phyloP scores from a whole-genome alignment of 305 asterid genomes.

The Plantago rigida region DNA sequence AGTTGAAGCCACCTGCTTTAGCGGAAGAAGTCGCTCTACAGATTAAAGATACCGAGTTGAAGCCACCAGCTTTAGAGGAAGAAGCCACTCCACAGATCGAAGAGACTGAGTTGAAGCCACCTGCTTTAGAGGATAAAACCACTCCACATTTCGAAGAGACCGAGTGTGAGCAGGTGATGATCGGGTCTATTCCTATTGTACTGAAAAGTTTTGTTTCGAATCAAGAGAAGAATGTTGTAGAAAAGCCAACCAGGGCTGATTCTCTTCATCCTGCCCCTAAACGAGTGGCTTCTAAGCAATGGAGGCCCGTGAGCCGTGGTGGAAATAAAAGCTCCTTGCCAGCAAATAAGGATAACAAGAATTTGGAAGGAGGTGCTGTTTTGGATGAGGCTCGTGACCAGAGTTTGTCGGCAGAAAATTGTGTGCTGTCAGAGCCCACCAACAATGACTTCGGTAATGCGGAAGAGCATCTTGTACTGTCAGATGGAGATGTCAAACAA shows the following conservation, averaged over 20 bases:
- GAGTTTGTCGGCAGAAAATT: constrained; percentile 29
- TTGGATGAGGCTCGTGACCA: constrained; percentile 32
- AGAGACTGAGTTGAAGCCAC: too few relatives aligned
- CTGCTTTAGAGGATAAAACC: background rate
- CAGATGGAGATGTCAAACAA: constrained; percentile 31
- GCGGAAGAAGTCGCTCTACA: constrained; percentile 29
- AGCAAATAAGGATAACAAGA: constrained; percentile 28
- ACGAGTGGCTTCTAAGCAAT: constrained; percentile 33
- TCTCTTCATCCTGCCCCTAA: constrained; percentile 33
- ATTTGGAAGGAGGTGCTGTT: constrained; percentile 25
- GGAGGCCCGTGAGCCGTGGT: constrained; percentile 49
- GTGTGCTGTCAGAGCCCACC: constrained; percentile 29
- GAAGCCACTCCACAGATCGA: too few relatives aligned
- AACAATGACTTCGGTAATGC: constrained; percentile 24
- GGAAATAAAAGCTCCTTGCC: constrained; percentile 28
- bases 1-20: constrained; percentile 27
- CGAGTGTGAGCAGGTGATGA: constrained; percentile 46
- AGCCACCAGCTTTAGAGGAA: too few relatives aligned
- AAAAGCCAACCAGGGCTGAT: constrained; percentile 31
- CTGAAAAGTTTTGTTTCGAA: constrained; percentile 34
- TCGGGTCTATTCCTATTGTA: constrained; percentile 67
- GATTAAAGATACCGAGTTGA: constrained; percentile 15
- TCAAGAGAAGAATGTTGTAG: constrained; percentile 32
- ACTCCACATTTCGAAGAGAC: constrained; percentile 22
- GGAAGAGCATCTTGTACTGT: constrained; percentile 5